Evolutionary conservation across 2,329 filamentous ascomycete genomes (phyloP), one percentile per base, ranked within the genome.

Genomic region (Byssochlamys sp.): DNA sequence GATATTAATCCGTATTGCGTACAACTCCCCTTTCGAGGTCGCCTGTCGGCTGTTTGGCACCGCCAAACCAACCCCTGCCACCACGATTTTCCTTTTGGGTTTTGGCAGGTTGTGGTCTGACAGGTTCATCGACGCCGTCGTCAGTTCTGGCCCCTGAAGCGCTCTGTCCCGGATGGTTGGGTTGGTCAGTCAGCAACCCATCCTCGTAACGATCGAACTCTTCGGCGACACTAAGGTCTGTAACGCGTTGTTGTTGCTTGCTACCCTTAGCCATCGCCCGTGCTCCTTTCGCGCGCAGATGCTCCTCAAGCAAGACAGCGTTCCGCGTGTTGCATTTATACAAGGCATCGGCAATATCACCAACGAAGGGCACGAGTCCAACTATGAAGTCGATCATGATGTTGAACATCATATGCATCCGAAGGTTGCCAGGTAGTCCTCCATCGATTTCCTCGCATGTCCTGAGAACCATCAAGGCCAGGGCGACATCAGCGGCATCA

Each of bases 371-470:
- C 29, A 81, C 70, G 28, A 82, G 69, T 45, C 79, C 78, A 55
- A 83, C 70, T 51, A 77, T 35, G 55, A 78, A 77, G 57, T 77
- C 77, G 25, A 81, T 62, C 12, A 77, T 66, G 57, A 96, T 83
- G 73, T 96, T 95, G 67, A 91, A 73, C 62, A 91, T 72, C 94
- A 99, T 97, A 67, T 81, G 81, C 28, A 81, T 71, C 57, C 82
- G 79, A 54, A 92, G 73, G 9, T 71, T 67, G 3, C 72, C 62
- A 1, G 74, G 73, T 48, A 97, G 81, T 12, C 89, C 89, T 54
- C 89, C 89, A 55, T 95, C 87, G 53, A 95, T 80, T 60, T 86
- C 81, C 60, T 80, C 79, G 73, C 89, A 91, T 26, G 84, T 85
- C 59, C 80, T 81, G 62, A 95, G 79, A 7, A 97, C 84, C 74